Percentiles rank a stretch among this genome's conserved stretches.
Conservation (phyloP, 176 grass and related monocot genomes). For the Zea mays region Zm-B73-REFERENCE-NAM-5.0 NC_050097.1:2835501-2836000, state of each 20-base stretch:
- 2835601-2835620: constrained; percentile 17
- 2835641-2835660: background rate
- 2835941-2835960: background rate
- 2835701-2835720: background rate
- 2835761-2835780: constrained; percentile 50
- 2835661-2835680: constrained; percentile 9
- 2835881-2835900: constrained; percentile 80
- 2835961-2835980: no score
- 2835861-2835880: constrained; percentile 84
- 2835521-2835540: no score
- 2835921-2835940: constrained; percentile 18
- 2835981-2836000: background rate
- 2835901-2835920: constrained; percentile 40
- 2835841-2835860: constrained; percentile 86
- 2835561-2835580: constrained; percentile 3
- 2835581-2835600: constrained; percentile 22
- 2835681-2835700: constrained; percentile 27
- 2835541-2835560: background rate
- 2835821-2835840: constrained; percentile 97
- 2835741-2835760: constrained; percentile 66
- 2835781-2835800: constrained; percentile 49
- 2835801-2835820: constrained; percentile 65
- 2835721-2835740: constrained; percentile 48
- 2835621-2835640: constrained; percentile 27
- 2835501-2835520: no score